A percentile compares a stretch with the other conserved stretches of the same genome.
phyloP scores from a whole-genome alignment of 2,329 filamentous ascomycete species.

The Microcera coccophila region DNA sequence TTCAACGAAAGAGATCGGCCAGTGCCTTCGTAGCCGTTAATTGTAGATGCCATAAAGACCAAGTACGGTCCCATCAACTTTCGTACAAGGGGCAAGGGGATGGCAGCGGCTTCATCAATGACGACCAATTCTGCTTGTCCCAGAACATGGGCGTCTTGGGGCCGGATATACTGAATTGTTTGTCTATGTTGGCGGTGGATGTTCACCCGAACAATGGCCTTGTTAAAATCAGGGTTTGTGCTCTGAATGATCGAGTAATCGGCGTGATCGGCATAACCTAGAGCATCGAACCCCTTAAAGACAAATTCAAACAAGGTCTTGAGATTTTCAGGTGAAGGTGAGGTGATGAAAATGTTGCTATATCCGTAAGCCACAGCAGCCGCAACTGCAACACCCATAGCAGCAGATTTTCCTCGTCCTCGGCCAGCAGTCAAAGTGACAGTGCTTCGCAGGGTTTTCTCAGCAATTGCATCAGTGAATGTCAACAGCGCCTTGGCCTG shows the following conservation, averaged over 20 bases:
- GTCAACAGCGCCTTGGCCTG: conserved; percentile 96
- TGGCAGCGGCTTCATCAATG: conserved; percentile 96
- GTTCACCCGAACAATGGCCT: conserved; percentile 95
- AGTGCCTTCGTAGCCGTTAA: conserved; percentile 97
- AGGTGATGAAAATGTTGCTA: conserved; percentile 99
- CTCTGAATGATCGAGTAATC: conserved; percentile 98
- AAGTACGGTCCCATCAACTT: conserved; percentile 96
- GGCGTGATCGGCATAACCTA: conserved; percentile 89
- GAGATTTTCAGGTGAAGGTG: conserved; percentile 93
- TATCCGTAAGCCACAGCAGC: conserved; percentile 94
- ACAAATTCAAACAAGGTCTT: conserved; percentile 98
- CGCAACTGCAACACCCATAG: conserved; percentile 88
- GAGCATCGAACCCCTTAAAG: conserved; percentile 94
- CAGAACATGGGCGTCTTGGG: conserved; percentile 89
- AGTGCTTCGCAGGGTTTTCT: conserved; percentile 91
- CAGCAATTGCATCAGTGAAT: conserved; percentile 92
- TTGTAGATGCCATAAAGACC: conserved; percentile 98
- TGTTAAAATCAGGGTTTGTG: conserved; percentile 98
- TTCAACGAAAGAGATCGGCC: conserved; percentile 92
- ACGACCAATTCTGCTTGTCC: conserved; percentile 94
- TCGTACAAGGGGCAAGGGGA: conserved; percentile 84
- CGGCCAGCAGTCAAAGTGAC: conserved; percentile 89
- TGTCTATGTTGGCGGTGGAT: conserved; percentile 92
- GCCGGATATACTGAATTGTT: conserved; percentile 97
- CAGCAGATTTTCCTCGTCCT: conserved; percentile 95